Percentiles rank a stretch among this genome's conserved stretches.
phyloP scores from a whole-genome alignment of 2,329 filamentous ascomycete genomes.

The Fusarium aywerte region DNA sequence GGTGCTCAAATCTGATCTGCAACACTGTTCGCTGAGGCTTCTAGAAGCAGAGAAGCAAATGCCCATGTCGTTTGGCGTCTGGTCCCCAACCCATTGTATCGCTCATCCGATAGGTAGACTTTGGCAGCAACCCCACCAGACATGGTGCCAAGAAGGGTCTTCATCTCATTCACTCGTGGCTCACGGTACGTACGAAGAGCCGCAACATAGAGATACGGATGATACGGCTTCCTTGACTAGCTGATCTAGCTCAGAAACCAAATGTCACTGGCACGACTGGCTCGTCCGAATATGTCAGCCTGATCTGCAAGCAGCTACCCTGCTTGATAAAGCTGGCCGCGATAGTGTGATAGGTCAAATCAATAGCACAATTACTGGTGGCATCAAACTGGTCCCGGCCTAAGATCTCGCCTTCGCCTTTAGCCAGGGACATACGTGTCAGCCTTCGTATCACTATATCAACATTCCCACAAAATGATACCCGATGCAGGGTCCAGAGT shows the following conservation, averaged over 20 bases:
- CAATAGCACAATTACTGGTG: constrained; percentile 28
- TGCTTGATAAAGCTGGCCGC: constrained; percentile 3
- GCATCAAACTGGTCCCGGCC: no score
- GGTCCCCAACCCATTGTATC: constrained; percentile 6
- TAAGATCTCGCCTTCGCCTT: constrained; percentile 29
- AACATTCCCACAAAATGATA: constrained; percentile 22
- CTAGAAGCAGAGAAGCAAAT: constrained; percentile 39
- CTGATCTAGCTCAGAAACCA: constrained; percentile 15
- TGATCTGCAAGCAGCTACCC: constrained; percentile 27
- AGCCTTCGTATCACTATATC: constrained; percentile 20
- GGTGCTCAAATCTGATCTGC: constrained; percentile 27
- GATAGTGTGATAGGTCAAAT: constrained; percentile 28
- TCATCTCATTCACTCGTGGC: constrained; percentile 37
- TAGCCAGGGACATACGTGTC: constrained; percentile 21
- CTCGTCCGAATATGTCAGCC: neutral
- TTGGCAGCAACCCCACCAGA: constrained; percentile 30
- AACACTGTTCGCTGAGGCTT: constrained; percentile 42
- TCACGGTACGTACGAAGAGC: constrained; percentile 7
- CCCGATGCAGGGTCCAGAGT: constrained; percentile 32
- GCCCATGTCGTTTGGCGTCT: constrained; percentile 21
- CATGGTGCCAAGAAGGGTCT: constrained; percentile 41
- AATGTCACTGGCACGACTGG: constrained; percentile 12
- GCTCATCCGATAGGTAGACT: constrained; percentile 45
- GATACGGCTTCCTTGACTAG: constrained; percentile 10
- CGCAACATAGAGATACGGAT: constrained; percentile 12